A percentile compares a stretch with the other conserved stretches of the same genome.
phyloP scores from a whole-genome alignment of 2,329 filamentous ascomycete genomes.

The Pseudogymnoascus sp. region DNA sequence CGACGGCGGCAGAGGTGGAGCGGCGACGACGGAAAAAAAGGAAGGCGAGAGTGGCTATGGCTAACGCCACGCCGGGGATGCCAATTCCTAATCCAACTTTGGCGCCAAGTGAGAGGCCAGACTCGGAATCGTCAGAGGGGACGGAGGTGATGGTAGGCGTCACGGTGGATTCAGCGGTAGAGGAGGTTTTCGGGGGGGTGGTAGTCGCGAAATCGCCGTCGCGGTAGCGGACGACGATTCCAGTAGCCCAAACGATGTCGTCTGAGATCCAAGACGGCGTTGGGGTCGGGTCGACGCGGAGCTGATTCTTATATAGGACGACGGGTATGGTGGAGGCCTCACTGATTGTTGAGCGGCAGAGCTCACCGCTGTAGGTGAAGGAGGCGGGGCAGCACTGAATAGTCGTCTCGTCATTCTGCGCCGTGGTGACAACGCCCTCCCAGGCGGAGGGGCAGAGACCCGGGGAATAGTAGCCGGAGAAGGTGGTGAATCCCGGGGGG shows the following conservation, averaged over 20 bases:
- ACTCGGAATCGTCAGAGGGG: slow-evolving; percentile 7
- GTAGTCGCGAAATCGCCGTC: background rate
- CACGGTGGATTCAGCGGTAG: background rate
- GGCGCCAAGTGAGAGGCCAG: slow-evolving; percentile 21
- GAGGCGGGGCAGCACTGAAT: background rate
- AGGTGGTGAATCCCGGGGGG: background rate
- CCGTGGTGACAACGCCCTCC: background rate
- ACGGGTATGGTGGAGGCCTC: background rate
- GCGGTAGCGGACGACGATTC: background rate
- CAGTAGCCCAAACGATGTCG: background rate
- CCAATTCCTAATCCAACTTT: slow-evolving; percentile 27
- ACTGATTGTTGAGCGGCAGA: background rate
- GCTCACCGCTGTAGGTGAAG: background rate
- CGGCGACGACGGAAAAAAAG: slow-evolving; percentile 27
- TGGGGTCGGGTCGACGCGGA: background rate
- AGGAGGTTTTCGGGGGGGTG: background rate
- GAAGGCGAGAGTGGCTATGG: slow-evolving; percentile 22
- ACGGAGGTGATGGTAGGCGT: slow-evolving; percentile 5
- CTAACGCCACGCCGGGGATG: slow-evolving; percentile 27
- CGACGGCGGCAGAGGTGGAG: background rate
- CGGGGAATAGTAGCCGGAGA: background rate
- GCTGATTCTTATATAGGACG: background rate
- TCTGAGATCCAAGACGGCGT: background rate
- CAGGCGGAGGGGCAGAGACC: background rate
- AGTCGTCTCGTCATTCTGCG: background rate